Conservation (phyloP, 2,329 filamentous ascomycete species). For the Aspergillus thermomutatus region DNA sequence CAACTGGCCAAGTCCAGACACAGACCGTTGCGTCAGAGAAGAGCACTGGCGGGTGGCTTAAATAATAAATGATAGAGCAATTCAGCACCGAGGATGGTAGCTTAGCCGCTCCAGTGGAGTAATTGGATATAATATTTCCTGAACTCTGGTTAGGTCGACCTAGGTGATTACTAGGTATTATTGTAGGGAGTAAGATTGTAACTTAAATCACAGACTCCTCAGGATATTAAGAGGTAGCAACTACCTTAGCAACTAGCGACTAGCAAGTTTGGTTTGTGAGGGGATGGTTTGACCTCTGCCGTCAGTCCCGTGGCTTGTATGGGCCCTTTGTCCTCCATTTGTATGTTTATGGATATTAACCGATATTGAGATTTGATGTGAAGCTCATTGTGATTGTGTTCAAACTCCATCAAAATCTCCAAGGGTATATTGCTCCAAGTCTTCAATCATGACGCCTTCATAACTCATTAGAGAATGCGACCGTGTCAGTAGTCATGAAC, state of each 20-base stretch:
- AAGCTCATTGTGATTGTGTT: neutral
- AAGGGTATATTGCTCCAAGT: neutral
- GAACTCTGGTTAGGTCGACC: neutral
- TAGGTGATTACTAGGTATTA: neutral
- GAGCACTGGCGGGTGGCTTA: neutral
- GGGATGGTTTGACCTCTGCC: neutral
- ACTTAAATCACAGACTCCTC: neutral
- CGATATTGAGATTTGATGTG: neutral
- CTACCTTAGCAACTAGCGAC: too few species aligned
- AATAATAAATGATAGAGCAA: neutral
- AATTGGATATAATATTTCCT: neutral
- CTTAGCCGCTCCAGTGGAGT: neutral
- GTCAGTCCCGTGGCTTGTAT: neutral
- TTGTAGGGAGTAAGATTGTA: neutral
- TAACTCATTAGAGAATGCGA: neutral
- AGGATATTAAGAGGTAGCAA: neutral
- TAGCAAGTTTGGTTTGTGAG: neutral
- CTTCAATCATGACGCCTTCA: neutral
- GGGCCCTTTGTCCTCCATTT: neutral
- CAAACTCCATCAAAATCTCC: neutral
- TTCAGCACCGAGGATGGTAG: neutral
- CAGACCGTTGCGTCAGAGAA: neutral
- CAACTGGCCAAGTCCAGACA: neutral
- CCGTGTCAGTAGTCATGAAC: neutral
- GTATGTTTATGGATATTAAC: neutral